phyloP scores from a whole-genome alignment of 805 yeast species.

The Kodamaea hsintzibuensis region DNA sequence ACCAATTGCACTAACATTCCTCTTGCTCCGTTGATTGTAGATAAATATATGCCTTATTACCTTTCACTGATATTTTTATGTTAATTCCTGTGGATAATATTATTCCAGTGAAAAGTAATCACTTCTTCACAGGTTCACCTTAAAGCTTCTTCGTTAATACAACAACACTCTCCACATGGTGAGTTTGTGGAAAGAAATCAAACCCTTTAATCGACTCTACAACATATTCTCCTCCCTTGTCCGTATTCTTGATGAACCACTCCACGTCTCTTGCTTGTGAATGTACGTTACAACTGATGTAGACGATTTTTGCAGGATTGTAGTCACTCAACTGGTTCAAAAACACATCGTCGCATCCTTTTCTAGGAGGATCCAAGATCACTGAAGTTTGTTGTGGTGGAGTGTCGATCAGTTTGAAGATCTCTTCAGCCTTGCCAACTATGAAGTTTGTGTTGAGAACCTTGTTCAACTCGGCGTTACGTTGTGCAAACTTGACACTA shows the following conservation, averaged over 20 bases:
- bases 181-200: conserved; percentile 95
- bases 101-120: too few species aligned
- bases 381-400: conserved; percentile 81
- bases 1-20: too few species aligned
- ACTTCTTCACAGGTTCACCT: too few species aligned
- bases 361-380: conserved; percentile 95
- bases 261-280: conserved; percentile 95
- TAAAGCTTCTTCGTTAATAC: conserved; percentile 43
- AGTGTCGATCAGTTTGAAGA: conserved; percentile 75
- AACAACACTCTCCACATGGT: conserved; percentile 88
- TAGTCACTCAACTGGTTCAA: conserved; percentile 82
- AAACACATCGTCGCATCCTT: conserved; percentile 91
- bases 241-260: conserved; percentile 70
- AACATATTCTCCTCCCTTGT: conserved; percentile 59
- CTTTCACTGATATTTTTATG: too few species aligned
- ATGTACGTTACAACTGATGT: conserved; percentile 95
- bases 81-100: too few species aligned
- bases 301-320: conserved; percentile 84
- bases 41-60: too few species aligned
- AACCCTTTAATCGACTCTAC: conserved; percentile 89
- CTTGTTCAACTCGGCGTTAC: conserved; percentile 75
- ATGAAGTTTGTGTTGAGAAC: conserved; percentile 80
- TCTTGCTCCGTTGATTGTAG: too few species aligned
- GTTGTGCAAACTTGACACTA: conserved; percentile 82
- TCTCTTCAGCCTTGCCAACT: conserved; percentile 89